Base-by-base conservation (phyloP, 208 protist species). In the Wallacemonas collosoma region DNA sequence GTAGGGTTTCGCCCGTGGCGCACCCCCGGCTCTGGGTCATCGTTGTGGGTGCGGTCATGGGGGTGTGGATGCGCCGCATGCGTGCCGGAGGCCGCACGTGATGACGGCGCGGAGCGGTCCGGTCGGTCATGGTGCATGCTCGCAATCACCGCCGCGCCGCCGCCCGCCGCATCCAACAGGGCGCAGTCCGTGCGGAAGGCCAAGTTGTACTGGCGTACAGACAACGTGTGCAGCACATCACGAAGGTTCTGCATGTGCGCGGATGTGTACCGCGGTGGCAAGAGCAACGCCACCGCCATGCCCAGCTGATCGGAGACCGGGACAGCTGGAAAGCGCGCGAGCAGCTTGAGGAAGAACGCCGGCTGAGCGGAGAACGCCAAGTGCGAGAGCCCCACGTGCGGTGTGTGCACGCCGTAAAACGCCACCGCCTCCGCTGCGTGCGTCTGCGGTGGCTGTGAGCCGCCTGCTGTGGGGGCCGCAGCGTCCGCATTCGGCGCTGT, bases 251-350 rank as follows among this genome's bases (percentile, higher is more conserved):
- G 35, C 55, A 84, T 11, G 66, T 89, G 77, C 1, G 43, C 72
- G 43, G 66, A 67, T 60, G 80, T 71, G 68, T 86, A 85, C 45
- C 43, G 58, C 36, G 73, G 67, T 8, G 79, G 84, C 58, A 94
- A 67, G 9, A 95, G 76, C 43, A 91, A 66, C 35, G 83, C 73
- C 1, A 79, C 73, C 17, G 75, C 79, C 8, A 94, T 75, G 47
- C 70, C 89, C 5, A 94, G 70, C 35, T 73, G 71, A 67, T 94
- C 88, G 2, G 88, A 72, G 3, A 88, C 54, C 40, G 82, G 77
- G n/a, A 93, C 58, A 9, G 47, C 61, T 45, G 80, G 79, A 61
- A 84, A 88, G 14, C 73, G 62, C 17, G 45, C 61, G 38, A 81
- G 77, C 26, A 91, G 75, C 3, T 56, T 44, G 17, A 64, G 54